These are phyloP conservation scores for Starmerella floricola DNA, from an alignment of 805 yeast species.

Conservation along the genomic window DNA sequence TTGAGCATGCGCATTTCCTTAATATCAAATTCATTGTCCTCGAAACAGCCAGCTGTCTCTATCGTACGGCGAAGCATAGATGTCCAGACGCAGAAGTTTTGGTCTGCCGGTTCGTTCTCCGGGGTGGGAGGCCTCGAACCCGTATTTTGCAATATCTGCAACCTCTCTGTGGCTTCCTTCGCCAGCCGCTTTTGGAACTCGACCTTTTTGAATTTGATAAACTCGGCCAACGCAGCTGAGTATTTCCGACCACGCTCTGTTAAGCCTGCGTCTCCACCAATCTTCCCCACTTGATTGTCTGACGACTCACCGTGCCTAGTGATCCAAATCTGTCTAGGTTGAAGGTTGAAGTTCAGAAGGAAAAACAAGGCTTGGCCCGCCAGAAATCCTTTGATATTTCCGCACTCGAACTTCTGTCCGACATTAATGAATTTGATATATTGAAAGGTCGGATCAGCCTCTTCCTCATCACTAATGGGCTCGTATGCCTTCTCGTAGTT, in stretches of 20 bases:
- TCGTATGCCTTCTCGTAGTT: slow-evolving; percentile 87
- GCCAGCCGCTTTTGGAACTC: slow-evolving; percentile 56
- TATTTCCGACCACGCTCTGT: slow-evolving; percentile 71
- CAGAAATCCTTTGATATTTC: slow-evolving; percentile 73
- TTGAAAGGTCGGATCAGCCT: slow-evolving; percentile 51
- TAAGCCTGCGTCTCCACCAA: slow-evolving; percentile 82
- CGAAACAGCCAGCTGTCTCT: slow-evolving; percentile 65
- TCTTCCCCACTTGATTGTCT: slow-evolving; percentile 72
- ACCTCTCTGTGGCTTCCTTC: slow-evolving; percentile 38
- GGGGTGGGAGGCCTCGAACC: slow-evolving; percentile 30
- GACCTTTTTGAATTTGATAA: slow-evolving; percentile 56
- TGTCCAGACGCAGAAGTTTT: slow-evolving; percentile 82
- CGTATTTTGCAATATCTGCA: slow-evolving; percentile 32
- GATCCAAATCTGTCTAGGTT: slow-evolving; percentile 86
- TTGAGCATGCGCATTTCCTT: slow-evolving; percentile 89
- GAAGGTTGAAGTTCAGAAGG: slow-evolving; percentile 73
- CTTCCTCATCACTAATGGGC: slow-evolving; percentile 70
- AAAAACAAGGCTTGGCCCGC: slow-evolving; percentile 91
- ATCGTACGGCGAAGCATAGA: slow-evolving; percentile 71
- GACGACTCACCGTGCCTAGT: slow-evolving; percentile 89
- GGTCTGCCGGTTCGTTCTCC: slow-evolving; percentile 39
- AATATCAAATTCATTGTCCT: slow-evolving; percentile 59
- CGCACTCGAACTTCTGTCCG: slow-evolving; percentile 86
- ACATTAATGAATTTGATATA: slow-evolving; percentile 94
- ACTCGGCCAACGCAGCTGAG: slow-evolving; percentile 57